Evolutionary conservation across 192 early-diverging fungal species (phyloP).

Genomic region (Entomortierella parvispora): DNA sequence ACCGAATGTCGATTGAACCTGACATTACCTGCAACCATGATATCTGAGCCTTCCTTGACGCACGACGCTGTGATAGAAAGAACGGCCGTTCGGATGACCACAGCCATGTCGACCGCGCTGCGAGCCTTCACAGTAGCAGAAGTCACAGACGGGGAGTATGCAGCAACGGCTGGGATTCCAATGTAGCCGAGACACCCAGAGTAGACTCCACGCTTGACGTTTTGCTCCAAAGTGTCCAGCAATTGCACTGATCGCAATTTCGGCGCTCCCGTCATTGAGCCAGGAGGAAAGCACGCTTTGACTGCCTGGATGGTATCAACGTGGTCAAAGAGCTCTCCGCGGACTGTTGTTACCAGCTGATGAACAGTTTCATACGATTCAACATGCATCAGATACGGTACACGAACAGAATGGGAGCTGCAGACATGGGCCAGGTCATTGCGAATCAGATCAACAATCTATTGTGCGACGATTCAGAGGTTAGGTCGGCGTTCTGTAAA

Average conservation of each 20-base stretch:
- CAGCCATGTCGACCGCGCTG: constrained; percentile 54
- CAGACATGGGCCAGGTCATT: constrained; percentile 90
- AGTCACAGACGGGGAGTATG: constrained; percentile 14
- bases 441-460: constrained; percentile 96
- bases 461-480: not conserved
- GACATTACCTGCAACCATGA: constrained; percentile 31
- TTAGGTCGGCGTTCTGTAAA: not conserved
- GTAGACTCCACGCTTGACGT: constrained; percentile 83
- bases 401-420: constrained; percentile 68
- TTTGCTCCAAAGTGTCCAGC: constrained; percentile 76
- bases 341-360: constrained; percentile 90
- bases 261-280: constrained; percentile 98
- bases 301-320: constrained; percentile 78
- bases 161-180: constrained; percentile 54
- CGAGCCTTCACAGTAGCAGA: constrained; percentile 4
- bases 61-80: constrained; percentile 28
- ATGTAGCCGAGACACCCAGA: constrained; percentile 93
- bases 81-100: constrained; percentile 93
- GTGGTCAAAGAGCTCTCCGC: constrained; percentile 65
- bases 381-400: constrained; percentile 87
- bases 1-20: not conserved
- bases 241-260: constrained; percentile 87
- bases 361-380: constrained; percentile 93
- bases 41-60: not conserved
- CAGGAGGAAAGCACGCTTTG: constrained; percentile 89